Evolutionary conservation across 2,329 filamentous ascomycete species (phyloP).

Genomic region (Penicillium concentricum): DNA sequence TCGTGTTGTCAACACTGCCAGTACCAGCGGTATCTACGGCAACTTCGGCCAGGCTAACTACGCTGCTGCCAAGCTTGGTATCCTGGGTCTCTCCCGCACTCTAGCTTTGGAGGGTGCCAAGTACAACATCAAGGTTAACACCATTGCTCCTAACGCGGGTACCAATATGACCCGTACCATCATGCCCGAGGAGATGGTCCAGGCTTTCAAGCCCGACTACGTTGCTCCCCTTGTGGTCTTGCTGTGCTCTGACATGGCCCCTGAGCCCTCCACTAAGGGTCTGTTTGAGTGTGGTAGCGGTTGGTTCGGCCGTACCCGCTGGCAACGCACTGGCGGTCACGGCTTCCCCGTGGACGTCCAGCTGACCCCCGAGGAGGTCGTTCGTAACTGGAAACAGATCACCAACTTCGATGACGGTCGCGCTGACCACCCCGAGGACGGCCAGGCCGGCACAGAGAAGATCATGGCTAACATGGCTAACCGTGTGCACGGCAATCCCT

Average conservation of each 20-base stretch:
- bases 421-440: conserved; percentile 80
- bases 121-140: conserved; percentile 98
- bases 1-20: conserved; percentile 93
- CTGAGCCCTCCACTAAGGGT: conserved; percentile 76
- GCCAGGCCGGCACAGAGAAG: conserved; percentile 73
- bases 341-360: conserved; percentile 85
- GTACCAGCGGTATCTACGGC: conserved; percentile 95
- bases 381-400: conserved; percentile 73
- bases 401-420: conserved; percentile 83
- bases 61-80: conserved; percentile 84
- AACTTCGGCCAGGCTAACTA: conserved; percentile 99
- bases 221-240: conserved; percentile 90
- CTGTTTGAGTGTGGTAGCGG: conserved; percentile 95
- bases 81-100: conserved; percentile 91
- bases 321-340: conserved; percentile 87
- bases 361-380: conserved; percentile 80
- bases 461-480: conserved; percentile 85
- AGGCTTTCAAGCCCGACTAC: conserved; percentile 99
- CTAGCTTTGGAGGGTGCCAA: conserved; percentile 90
- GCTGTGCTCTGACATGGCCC: conserved; percentile 82
- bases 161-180: conserved; percentile 93
- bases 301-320: conserved; percentile 88
- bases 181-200: conserved; percentile 94
- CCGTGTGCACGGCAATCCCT: conserved; percentile 53
- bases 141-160: conserved; percentile 94